phyloP scores from a whole-genome alignment of 495 filamentous ascomycete genomes.

The Xylaria palmicola region DNA sequence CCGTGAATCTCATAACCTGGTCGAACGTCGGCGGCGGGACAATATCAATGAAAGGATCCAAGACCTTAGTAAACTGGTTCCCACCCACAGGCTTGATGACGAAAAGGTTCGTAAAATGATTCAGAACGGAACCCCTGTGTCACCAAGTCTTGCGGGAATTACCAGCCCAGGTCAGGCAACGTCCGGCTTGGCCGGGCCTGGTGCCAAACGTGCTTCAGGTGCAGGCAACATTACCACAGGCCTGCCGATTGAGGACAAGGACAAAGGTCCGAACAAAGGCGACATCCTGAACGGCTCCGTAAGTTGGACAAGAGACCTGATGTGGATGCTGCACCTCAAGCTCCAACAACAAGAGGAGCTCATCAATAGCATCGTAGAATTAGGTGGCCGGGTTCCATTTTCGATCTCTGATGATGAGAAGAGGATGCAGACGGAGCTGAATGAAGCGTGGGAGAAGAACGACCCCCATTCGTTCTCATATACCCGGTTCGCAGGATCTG shows the following conservation, averaged over 20 bases:
- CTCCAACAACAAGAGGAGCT: slow-evolving; percentile 85
- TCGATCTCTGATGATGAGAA: slow-evolving; percentile 88
- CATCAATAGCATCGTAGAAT: slow-evolving; percentile 64
- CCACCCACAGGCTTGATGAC: slow-evolving; percentile 88
- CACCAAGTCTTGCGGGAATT: slow-evolving; percentile 67
- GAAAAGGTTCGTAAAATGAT: slow-evolving; percentile 96
- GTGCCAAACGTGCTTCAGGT: slow-evolving; percentile 72
- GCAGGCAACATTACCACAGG: slow-evolving; percentile 88
- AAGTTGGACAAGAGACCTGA: slow-evolving; percentile 93
- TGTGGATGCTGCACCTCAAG: slow-evolving; percentile 91
- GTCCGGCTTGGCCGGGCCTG: slow-evolving; percentile 80
- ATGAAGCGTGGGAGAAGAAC: slow-evolving; percentile 79
- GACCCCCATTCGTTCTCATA: slow-evolving; percentile 72
- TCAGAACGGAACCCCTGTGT: slow-evolving; percentile 82
- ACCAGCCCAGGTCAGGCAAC: slow-evolving; percentile 72
- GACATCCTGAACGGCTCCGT: slow-evolving; percentile 97
- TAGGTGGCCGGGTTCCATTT: slow-evolving; percentile 75
- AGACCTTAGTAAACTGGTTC: slow-evolving; percentile 90
- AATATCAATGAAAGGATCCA: slow-evolving; percentile 99
- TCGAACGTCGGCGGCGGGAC: slow-evolving; percentile 90
- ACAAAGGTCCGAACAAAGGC: slow-evolving; percentile 98
- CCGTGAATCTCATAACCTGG: slow-evolving; percentile 92
- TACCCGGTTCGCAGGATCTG: slow-evolving; percentile 77
- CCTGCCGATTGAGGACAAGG: slow-evolving; percentile 90
- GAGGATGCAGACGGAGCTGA: slow-evolving; percentile 89